Evolutionary conservation across 352 stramenopile genomes (phyloP).

Genomic region (Phytophthora tubulina): DNA sequence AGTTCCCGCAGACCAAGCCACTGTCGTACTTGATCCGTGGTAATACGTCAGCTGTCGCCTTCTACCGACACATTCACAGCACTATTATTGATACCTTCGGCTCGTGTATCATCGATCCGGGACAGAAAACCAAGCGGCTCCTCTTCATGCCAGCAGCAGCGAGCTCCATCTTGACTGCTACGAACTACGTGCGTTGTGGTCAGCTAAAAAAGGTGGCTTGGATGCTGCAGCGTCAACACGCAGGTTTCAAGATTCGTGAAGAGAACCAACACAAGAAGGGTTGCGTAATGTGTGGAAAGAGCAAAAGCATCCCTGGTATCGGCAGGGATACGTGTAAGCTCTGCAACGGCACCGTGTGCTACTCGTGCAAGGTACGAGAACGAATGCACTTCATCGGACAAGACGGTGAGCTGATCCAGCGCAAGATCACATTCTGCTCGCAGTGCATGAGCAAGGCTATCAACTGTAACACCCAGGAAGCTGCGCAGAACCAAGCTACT

Average conservation of each 20-base stretch:
- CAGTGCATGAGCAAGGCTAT: slow-evolving; percentile 53
- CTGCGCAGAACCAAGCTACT: slow-evolving; percentile 36
- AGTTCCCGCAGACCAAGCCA: slow-evolving; percentile 36
- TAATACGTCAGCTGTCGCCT: slow-evolving; percentile 27
- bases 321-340: slow-evolving; percentile 37
- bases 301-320: slow-evolving; percentile 32
- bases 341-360: slow-evolving; percentile 27
- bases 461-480: slow-evolving; percentile 41
- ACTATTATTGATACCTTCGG: slow-evolving; percentile 38
- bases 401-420: slow-evolving; percentile 42
- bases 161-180: slow-evolving; percentile 14
- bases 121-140: slow-evolving; percentile 9
- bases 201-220: slow-evolving; percentile 37
- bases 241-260: slow-evolving; percentile 15
- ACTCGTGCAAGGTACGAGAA: slow-evolving; percentile 36
- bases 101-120: slow-evolving; percentile 27
- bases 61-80: slow-evolving; percentile 35
- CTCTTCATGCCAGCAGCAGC: slow-evolving; percentile 20
- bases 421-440: slow-evolving; percentile 50
- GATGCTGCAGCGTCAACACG: slow-evolving; percentile 33
- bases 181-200: slow-evolving; percentile 28
- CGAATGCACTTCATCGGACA: slow-evolving; percentile 51
- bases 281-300: slow-evolving; percentile 38
- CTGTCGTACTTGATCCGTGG: slow-evolving; percentile 22
- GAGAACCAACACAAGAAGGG: slow-evolving; percentile 16